Conservation (phyloP, 106 monocot species). For the Dendrobium huoshanense region DNA sequence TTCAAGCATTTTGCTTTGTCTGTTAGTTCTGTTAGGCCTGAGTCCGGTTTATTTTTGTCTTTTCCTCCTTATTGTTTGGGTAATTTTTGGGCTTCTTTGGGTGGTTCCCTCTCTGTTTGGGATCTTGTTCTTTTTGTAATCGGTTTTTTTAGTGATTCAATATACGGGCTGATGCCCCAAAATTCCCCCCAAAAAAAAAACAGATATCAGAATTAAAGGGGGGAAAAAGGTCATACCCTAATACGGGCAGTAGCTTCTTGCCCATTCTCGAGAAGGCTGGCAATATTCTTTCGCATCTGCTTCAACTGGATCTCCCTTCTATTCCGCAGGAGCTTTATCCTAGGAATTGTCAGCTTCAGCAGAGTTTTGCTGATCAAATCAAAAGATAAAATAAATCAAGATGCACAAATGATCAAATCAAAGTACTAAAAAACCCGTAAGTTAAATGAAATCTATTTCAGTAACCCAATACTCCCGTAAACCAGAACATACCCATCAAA, state of each 20-base stretch:
- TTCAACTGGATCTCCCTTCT: constrained; percentile 81
- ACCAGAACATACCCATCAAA: background rate
- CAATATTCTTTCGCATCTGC: constrained; percentile 94
- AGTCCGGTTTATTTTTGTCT: no score
- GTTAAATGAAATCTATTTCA: background rate
- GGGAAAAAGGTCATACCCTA: constrained; percentile 27
- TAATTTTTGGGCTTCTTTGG: no score
- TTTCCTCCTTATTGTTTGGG: no score
- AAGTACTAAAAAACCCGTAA: background rate
- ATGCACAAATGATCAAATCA: background rate
- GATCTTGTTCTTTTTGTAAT: no score
- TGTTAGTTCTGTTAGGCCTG: no score
- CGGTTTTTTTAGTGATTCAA: no score
- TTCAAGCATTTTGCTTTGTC: no score
- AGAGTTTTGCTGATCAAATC: constrained; percentile 67
- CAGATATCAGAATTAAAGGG: background rate
- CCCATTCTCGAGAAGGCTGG: constrained; percentile 85
- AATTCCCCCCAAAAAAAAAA: no score
- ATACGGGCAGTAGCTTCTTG: constrained; percentile 98
- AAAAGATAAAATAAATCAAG: constrained; percentile 1
- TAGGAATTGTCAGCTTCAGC: constrained; percentile 91
- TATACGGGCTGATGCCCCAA: no score
- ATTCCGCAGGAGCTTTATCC: constrained; percentile 92
- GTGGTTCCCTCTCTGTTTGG: no score
- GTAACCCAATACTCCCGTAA: background rate